Conservation (phyloP, 305 asterid species). For the Fraxinus ornus region DNA sequence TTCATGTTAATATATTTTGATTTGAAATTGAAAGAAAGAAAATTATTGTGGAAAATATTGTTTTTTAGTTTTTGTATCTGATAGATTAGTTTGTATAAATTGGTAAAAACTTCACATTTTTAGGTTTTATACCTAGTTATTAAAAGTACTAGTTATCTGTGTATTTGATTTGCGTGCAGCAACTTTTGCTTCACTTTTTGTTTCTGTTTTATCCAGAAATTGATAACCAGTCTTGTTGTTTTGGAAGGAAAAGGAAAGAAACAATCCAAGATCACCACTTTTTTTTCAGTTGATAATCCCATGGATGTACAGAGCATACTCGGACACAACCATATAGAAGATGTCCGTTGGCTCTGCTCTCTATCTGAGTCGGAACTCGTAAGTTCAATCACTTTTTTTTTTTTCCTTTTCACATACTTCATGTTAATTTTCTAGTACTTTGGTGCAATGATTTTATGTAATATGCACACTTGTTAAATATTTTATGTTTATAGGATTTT, state of each 20-base stretch:
- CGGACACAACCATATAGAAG: conserved; percentile 49
- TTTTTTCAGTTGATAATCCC: not conserved
- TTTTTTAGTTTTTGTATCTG: not conserved
- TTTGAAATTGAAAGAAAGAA: not conserved
- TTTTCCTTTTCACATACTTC: not conserved
- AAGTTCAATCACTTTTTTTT: conserved; percentile 12
- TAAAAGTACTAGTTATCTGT: not conserved
- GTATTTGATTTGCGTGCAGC: not conserved
- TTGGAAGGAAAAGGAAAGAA: not conserved
- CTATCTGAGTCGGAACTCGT: conserved; percentile 63
- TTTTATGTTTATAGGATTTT: conserved; percentile 44
- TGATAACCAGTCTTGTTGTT: not conserved
- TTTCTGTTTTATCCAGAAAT: not conserved
- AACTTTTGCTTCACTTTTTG: not conserved
- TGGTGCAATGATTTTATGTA: not conserved
- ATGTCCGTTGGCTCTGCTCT: conserved; percentile 73
- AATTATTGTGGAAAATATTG: not conserved
- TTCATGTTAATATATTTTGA: not conserved
- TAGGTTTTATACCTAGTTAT: not conserved
- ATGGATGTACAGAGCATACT: conserved; percentile 20
- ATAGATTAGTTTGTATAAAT: not conserved
- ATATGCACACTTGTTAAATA: not conserved
- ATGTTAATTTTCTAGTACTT: not conserved
- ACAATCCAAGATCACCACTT: not conserved
- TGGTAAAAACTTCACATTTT: not conserved